Evolutionary conservation across 1,284 basidiomycete species (phyloP).

Genomic region (Fomitopsis betulina): DNA sequence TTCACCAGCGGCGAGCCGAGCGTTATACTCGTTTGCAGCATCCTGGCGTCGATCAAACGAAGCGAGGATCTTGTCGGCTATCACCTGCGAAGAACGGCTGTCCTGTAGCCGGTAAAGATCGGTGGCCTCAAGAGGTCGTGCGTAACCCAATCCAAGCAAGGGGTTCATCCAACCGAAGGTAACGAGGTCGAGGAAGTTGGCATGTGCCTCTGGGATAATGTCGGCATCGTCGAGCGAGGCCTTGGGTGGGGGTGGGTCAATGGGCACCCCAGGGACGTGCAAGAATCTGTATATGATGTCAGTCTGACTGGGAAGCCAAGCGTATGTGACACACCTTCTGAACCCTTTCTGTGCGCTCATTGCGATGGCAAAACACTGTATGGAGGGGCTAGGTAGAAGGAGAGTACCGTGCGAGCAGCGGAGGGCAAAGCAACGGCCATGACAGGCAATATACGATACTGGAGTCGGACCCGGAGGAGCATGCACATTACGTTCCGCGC

Average conservation of each 20-base stretch:
- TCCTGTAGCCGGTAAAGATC: slow-evolving; percentile 85
- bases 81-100: slow-evolving; percentile 48
- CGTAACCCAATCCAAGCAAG: slow-evolving; percentile 66
- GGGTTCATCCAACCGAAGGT: slow-evolving; percentile 75
- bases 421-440: neutral
- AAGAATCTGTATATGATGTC: slow-evolving; percentile 9
- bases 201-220: slow-evolving; percentile 45
- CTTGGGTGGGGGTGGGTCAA: slow-evolving; percentile 41
- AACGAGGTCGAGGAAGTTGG: slow-evolving; percentile 46
- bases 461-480: too few relatives aligned
- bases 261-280: slow-evolving; percentile 19
- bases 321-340: neutral
- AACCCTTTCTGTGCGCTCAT: neutral
- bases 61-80: slow-evolving; percentile 59
- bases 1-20: slow-evolving; percentile 57
- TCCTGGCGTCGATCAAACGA: slow-evolving; percentile 62
- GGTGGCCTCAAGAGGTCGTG: slow-evolving; percentile 73
- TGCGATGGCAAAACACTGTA: neutral
- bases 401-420: too few relatives aligned
- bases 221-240: slow-evolving; percentile 50
- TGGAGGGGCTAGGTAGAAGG: neutral
- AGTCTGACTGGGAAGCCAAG: neutral
- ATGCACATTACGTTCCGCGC: neutral
- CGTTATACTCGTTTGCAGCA: slow-evolving; percentile 69
- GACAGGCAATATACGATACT: neutral